Percentiles rank a stretch among this genome's conserved stretches.
phyloP scores from a whole-genome alignment of 2,329 filamentous ascomycete genomes.

The Aspergillus aculeatinus region DNA sequence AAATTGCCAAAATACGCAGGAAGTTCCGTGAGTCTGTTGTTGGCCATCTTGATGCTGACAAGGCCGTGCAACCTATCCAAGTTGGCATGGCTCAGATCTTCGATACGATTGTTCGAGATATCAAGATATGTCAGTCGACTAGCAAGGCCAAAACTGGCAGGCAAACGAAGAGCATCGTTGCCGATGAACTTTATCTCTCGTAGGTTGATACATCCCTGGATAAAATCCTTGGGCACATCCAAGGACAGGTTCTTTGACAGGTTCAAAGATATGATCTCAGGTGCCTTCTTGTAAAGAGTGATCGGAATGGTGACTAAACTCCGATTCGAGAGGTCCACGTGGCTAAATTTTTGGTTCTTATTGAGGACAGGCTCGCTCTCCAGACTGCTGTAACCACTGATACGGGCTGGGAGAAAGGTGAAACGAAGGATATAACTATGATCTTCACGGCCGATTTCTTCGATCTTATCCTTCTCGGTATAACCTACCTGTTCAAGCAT shows the following conservation, averaged over 20 bases:
- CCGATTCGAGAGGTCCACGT: slow-evolving; percentile 85
- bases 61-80: slow-evolving; percentile 72
- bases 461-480: slow-evolving; percentile 77
- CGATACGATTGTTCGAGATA: slow-evolving; percentile 89
- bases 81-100: slow-evolving; percentile 81
- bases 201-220: slow-evolving; percentile 85
- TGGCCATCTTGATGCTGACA: slow-evolving; percentile 87
- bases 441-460: slow-evolving; percentile 93
- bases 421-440: slow-evolving; percentile 97
- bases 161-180: slow-evolving; percentile 85
- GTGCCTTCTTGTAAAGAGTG: slow-evolving; percentile 83
- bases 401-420: slow-evolving; percentile 85
- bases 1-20: slow-evolving; percentile 83
- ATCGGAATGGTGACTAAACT: slow-evolving; percentile 96
- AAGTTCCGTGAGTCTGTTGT: slow-evolving; percentile 79
- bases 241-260: slow-evolving; percentile 88
- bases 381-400: slow-evolving; percentile 72
- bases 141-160: slow-evolving; percentile 78
- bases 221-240: slow-evolving; percentile 92
- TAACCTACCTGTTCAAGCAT: slow-evolving; percentile 91
- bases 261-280: slow-evolving; percentile 92
- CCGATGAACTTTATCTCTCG: slow-evolving; percentile 95
- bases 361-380: slow-evolving; percentile 76
- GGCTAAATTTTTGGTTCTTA: slow-evolving; percentile 85
- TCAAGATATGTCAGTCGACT: slow-evolving; percentile 82